Percentiles rank a stretch among this genome's conserved stretches.
Evolutionary conservation across 2,329 filamentous ascomycete species (phyloP).

Genomic region (Xylaria sp.): DNA sequence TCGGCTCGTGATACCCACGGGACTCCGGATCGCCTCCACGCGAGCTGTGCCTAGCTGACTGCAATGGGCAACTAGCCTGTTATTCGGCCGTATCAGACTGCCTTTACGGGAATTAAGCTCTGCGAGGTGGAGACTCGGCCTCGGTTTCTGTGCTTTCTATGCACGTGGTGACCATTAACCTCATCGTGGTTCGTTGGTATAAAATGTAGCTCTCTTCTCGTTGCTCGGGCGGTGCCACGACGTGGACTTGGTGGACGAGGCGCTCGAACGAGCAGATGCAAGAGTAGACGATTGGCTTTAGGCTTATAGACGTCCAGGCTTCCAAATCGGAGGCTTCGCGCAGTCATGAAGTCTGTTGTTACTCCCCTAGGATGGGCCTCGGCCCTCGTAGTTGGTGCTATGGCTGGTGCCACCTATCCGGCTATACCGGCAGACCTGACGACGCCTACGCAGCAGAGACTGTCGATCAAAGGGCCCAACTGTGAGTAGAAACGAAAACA

Average conservation of each 20-base stretch:
- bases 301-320: not conserved
- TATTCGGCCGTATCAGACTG: not conserved
- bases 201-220: slow-evolving; percentile 13
- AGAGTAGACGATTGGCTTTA: slow-evolving; percentile 2
- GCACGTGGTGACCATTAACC: slow-evolving; percentile 26
- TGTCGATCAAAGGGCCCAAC: slow-evolving; percentile 61
- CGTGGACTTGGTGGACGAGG: not conserved
- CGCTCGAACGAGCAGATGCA: not conserved
- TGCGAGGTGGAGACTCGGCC: not conserved
- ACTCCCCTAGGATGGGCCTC: slow-evolving; percentile 44
- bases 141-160: slow-evolving; percentile 5
- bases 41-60: not conserved
- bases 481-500: slow-evolving; percentile 50
- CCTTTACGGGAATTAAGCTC: not conserved
- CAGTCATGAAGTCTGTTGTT: slow-evolving; percentile 45
- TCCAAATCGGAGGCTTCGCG: not conserved
- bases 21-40: slow-evolving; percentile 10
- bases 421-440: slow-evolving; percentile 60
- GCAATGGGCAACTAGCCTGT: slow-evolving; percentile 4
- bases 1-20: slow-evolving; percentile 37
- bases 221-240: not conserved
- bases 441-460: slow-evolving; percentile 65
- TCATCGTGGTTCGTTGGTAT: slow-evolving; percentile 22
- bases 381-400: slow-evolving; percentile 44
- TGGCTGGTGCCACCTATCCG: slow-evolving; percentile 55